Base-by-base conservation (phyloP, 108 stramenopile genomes). In the Skeletonema marinoi region DNA sequence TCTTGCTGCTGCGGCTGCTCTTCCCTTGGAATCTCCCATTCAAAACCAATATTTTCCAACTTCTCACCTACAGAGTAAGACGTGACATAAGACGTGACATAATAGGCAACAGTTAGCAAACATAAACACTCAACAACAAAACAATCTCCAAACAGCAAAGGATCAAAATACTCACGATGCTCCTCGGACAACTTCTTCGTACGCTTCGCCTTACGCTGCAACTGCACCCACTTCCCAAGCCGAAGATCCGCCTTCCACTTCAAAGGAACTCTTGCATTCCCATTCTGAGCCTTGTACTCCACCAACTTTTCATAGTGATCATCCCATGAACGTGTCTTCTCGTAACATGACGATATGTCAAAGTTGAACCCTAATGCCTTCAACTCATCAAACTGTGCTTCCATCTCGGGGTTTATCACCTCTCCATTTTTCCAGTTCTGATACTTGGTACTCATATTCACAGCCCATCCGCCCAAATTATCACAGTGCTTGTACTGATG, bases 261-360 rank as follows among this genome's bases (percentile, higher is more conserved):
- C 14, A 87, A 84, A 12, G 90, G 90, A n/a, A 92, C 90, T 58
- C 89, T 87, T 59, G 87, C 88, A 68, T 88, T 74, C 9, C 89
- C 87, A 60, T 87, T 63, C 25, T 46, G 60, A 14, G 68, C 48
- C 75, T 87, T 78, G 78, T 72, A 87, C 61, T 77, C 21, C 16
- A 77, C 68, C 46, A 89, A 54, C 30, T 71, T 71, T 17, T 66
- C 46, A 48, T 80, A 89, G 58, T 78, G 68, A 33, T 88, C 88
- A 29, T 77, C 68, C 83, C 83, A 84, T 48, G 72, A 48, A 14
- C 72, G 72, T 21, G 60, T 65, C 6, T 12, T 33, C 32, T 65
- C 72, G 44, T 73, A 73, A 61, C 36, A 50, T 14, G 61, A n/a
- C 9, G 16, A 10, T 16, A 63, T 30, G 30, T 73, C 60, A 41